Conservation (phyloP, 805 yeast genomes). For the Starmerella vitae region DNA sequence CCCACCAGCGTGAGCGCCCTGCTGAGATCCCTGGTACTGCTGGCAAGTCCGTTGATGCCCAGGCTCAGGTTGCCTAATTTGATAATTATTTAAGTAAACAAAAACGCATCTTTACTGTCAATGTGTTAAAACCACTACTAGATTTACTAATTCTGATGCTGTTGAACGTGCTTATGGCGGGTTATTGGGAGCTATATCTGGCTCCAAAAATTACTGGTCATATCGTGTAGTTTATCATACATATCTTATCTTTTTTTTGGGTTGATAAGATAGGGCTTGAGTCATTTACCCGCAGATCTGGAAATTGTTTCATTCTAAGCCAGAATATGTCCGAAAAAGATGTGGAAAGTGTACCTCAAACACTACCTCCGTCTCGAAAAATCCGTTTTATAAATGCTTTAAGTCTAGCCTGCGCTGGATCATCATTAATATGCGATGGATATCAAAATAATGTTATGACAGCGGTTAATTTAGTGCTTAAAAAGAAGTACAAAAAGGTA, state of each 20-base stretch:
- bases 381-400: conserved; percentile 8
- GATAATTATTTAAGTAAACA: conserved; percentile 13
- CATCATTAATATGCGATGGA: conserved; percentile 65
- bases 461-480: conserved; percentile 48
- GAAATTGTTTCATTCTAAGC: no score
- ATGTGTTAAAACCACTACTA: no score
- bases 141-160: no score
- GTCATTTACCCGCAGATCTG: no score
- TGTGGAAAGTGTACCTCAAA: no score
- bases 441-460: conserved; percentile 65
- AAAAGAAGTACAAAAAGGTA: conserved; percentile 33
- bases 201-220: no score
- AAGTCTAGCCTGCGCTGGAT: conserved; percentile 42
- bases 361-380: neutral
- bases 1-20: conserved; percentile 70
- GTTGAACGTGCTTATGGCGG: no score
- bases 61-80: conserved; percentile 28
- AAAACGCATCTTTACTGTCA: conserved; percentile 2
- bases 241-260: no score
- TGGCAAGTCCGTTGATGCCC: conserved; percentile 24
- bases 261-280: no score
- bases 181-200: no score
- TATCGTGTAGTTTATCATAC: no score
- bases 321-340: no score
- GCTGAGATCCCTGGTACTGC: conserved; percentile 56